These are phyloP conservation scores for Lodderomyces jiufengensis DNA, from an alignment of 1,139 yeast genomes.

Conservation along the genomic window DNA sequence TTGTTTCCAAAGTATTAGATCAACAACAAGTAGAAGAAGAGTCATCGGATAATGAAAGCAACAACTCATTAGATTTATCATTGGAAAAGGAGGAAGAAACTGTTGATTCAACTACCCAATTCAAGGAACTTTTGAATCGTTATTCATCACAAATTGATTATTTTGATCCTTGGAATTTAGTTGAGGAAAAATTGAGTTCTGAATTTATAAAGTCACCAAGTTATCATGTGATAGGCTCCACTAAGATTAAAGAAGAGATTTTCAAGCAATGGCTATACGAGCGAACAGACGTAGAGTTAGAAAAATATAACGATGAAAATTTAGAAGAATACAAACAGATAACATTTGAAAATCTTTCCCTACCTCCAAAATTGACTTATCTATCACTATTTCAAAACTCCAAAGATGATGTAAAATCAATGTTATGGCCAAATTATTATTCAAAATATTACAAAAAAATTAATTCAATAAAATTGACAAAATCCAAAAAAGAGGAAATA, in stretches of 20 bases:
- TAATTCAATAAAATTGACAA: constrained; percentile 14
- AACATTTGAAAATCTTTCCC: constrained; percentile 19
- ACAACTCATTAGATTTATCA: constrained; percentile 19
- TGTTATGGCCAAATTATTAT: constrained; percentile 28
- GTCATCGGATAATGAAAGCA: constrained; percentile 6
- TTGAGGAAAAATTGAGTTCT: constrained; percentile 34
- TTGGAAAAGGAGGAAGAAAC: constrained; percentile 16
- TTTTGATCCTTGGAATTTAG: constrained; percentile 38
- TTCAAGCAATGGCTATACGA: constrained; percentile 33
- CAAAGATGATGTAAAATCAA: constrained; percentile 28
- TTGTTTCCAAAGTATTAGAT: constrained; percentile 1
- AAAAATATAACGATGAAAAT: background rate
- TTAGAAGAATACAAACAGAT: too few species aligned
- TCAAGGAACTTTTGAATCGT: constrained; percentile 23
- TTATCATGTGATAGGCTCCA: constrained; percentile 25
- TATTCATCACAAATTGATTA: constrained; percentile 24
- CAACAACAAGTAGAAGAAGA: constrained; percentile 2
- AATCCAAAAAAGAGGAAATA: constrained; percentile 19
- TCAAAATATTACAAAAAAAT: constrained; percentile 17
- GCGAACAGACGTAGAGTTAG: constrained; percentile 6
- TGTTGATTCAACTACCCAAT: constrained; percentile 10
- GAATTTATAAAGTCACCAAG: constrained; percentile 29
- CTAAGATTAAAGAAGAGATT: constrained; percentile 20
- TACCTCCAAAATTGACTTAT: constrained; percentile 21
- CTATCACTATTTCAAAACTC: constrained; percentile 26